Evolutionary conservation across 2,329 filamentous ascomycete species (phyloP).

Genomic region (Penicillium hordei): DNA sequence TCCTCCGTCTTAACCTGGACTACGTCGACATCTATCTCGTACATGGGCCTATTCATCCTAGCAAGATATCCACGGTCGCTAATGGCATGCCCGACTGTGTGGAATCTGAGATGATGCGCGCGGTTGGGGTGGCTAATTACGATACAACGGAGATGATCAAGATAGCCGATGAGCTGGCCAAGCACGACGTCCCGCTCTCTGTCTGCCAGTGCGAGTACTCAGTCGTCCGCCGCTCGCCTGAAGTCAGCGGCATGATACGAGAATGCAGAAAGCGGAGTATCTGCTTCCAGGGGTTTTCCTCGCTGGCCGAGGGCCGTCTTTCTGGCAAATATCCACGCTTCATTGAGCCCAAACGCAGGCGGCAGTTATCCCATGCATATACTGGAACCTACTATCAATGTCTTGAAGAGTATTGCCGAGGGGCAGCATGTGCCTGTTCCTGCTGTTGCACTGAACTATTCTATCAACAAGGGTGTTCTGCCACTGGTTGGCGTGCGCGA

Average conservation of each 20-base stretch:
- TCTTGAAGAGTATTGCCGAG: slow-evolving; percentile 39
- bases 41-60: slow-evolving; percentile 47
- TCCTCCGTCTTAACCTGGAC: slow-evolving; percentile 42
- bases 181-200: slow-evolving; percentile 42
- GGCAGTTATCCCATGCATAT: slow-evolving; percentile 47
- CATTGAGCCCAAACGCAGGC: slow-evolving; percentile 39
- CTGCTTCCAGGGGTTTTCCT: slow-evolving; percentile 46
- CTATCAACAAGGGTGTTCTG: slow-evolving; percentile 46
- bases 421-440: slow-evolving; percentile 35
- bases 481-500: slow-evolving; percentile 47
- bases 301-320: slow-evolving; percentile 43
- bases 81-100: slow-evolving; percentile 47
- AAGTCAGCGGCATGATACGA: slow-evolving; percentile 42
- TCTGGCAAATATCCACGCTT: slow-evolving; percentile 43
- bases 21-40: slow-evolving; percentile 47
- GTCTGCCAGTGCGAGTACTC: slow-evolving; percentile 50
- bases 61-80: slow-evolving; percentile 42
- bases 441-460: slow-evolving; percentile 48
- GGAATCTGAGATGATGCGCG: slow-evolving; percentile 41
- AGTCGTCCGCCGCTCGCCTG: slow-evolving; percentile 44
- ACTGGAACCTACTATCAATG: slow-evolving; percentile 40
- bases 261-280: slow-evolving; percentile 44
- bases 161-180: slow-evolving; percentile 44
- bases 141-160: slow-evolving; percentile 43
- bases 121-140: slow-evolving; percentile 50